Evolutionary conservation across 1,284 basidiomycete genomes (phyloP), one percentile per base, ranked within the genome.

Genomic region (Tylopilus sp.): DNA sequence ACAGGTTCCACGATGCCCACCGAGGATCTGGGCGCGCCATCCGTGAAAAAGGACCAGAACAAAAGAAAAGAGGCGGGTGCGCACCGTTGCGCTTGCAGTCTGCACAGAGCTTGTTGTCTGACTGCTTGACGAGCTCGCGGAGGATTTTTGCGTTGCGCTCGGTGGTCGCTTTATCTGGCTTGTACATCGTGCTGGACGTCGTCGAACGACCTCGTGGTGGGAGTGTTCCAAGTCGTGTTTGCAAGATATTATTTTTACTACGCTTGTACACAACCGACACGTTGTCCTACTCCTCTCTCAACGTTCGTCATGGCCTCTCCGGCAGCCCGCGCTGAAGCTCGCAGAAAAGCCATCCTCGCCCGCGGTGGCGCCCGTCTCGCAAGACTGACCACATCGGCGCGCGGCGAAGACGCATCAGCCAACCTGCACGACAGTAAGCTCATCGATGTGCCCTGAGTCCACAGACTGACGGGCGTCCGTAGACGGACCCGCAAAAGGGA

Each of bases 1-100:
- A 93, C 84, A 98, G 70, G 67, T 98, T 99, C 92, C 95, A 97
- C 2, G 93, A 95, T 18, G 96, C 96, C 96, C 96, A 99, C 64
- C 96, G 78, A 33, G 96, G 92, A 75, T 98, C 96, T 96, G 59
- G 31, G 26, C 39, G 13, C n/a, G 30, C 21, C 21, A 11, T 19
- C 16, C 0, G 16, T 46, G 18, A 41, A 33, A 12, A 11, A 11
- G 21, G 2, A n/a, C 1, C 2, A 1, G 2, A 23, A 38, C 38
- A 36, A 23, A 23, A 28, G 43, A 40, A 42, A 41, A 41, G 54
- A 18, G 25, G 42, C n/a, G 18, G 36, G 39, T 49, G 61, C 80
- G 44, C 56, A 89, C 92, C 93, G 69, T 96, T 94, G 57, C 86
- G 83, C 66, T 95, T 93, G 74, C 93, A 97, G 65, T 97, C 93